Evolutionary conservation across 441 rosid species (phyloP).

Genomic region (Arabidopsis hybrid): DNA sequence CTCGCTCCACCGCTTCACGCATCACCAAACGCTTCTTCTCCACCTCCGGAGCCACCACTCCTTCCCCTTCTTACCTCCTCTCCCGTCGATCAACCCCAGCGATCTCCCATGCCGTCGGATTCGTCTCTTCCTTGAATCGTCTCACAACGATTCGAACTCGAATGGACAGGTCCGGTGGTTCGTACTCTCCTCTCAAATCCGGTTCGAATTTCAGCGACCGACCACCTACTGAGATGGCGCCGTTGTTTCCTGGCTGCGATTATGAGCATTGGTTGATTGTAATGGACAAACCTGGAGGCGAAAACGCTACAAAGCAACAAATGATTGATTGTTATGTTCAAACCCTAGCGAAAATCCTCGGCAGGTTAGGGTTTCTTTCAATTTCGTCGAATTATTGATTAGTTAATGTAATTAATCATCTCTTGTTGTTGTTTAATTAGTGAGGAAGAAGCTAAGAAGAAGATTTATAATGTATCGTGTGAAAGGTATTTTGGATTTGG

Average conservation of each 20-base stretch:
- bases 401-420: neutral
- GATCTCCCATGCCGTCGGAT: conserved; percentile 50
- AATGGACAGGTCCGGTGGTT: conserved; percentile 66
- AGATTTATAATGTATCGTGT: conserved; percentile 88
- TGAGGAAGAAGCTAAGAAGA: conserved; percentile 85
- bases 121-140: conserved; percentile 44
- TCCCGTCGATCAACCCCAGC: conserved; percentile 54
- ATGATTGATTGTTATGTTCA: conserved; percentile 86
- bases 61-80: conserved; percentile 53
- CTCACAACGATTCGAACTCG: conserved; percentile 68
- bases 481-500: conserved; percentile 95
- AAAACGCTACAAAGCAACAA: conserved; percentile 76
- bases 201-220: conserved; percentile 84
- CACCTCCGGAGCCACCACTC: conserved; percentile 47
- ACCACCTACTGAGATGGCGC: conserved; percentile 93
- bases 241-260: conserved; percentile 90
- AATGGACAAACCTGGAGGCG: conserved; percentile 94
- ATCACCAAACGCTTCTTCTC: conserved; percentile 52
- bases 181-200: conserved; percentile 76
- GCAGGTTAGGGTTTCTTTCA: conserved; percentile 51
- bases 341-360: conserved; percentile 76
- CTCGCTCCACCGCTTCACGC: conserved; percentile 58
- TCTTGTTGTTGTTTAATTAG: conserved; percentile 39
- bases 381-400: neutral
- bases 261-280: conserved; percentile 91